Base-by-base conservation (phyloP, 108 stramenopile genomes). In the Nitzschia putrida region DNA sequence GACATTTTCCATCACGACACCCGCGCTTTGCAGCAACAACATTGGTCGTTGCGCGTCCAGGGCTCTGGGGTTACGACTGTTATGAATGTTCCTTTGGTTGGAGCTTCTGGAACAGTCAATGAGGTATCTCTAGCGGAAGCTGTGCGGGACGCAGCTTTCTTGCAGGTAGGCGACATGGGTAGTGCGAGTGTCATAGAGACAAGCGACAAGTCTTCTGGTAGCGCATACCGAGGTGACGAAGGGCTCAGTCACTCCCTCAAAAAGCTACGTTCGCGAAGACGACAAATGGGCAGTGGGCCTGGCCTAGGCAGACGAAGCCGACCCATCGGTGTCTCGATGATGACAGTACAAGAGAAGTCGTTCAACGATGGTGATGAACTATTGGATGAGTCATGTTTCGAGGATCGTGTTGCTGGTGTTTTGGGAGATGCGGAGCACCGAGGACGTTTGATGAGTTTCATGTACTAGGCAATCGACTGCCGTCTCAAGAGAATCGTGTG, bases 1-100 rank as follows among this genome's bases (percentile, higher is more conserved):
- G 74, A 79, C 44, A 84, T 89, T 16, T 83, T 86, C 79, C 66
- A 80, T 25, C 49, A 84, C 50, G 89, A 94, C 65, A 65, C 84
- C 57, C 58, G 61, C 8, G 53, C 64, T 9, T 82, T 89, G 85
- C 61, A 84, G 14, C 47, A 56, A 16, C 64, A 79, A 14, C 68
- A 78, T 64, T 79, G 70, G 49, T 57, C 56, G 13, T 49, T 87
- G 21, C 69, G 75, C 23, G 77, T 84, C 22, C 7, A 60, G 26
- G 80, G 75, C 16, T 49, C 74, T 14, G 42, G 53, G 23, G 80
- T 79, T 5, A 37, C 52, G 21, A 61, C 29, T 12, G 47, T 79
- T 0, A 49, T 68, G 56, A 73, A 61, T 23, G 39, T 73, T 21
- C 38, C 53, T 5, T 44, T 80, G 47, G 39, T 65, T 25, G 53